Conservation (phyloP, 2,329 filamentous ascomycete species). For the Phoma sp. region DNA sequence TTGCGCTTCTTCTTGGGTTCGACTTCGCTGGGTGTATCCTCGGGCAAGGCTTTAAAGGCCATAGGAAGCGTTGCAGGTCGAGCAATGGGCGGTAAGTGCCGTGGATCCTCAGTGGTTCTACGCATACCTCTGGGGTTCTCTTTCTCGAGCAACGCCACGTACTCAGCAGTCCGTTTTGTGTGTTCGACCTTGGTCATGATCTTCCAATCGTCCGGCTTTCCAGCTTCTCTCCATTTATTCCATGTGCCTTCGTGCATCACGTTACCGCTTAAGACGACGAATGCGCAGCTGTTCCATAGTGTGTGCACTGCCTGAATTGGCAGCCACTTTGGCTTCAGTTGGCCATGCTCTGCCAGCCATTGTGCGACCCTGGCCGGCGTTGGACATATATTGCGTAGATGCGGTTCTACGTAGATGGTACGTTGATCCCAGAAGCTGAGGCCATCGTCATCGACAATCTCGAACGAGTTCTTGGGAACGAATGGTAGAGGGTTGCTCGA, state of each 20-base stretch:
- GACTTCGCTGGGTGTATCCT: neutral
- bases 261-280: slow-evolving; percentile 44
- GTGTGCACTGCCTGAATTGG: slow-evolving; percentile 45
- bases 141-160: slow-evolving; percentile 34
- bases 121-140: slow-evolving; percentile 32
- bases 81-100: slow-evolving; percentile 27
- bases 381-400: slow-evolving; percentile 39
- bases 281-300: slow-evolving; percentile 44
- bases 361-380: slow-evolving; percentile 41
- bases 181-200: slow-evolving; percentile 48
- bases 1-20: slow-evolving; percentile 34
- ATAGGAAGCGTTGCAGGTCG: slow-evolving; percentile 27
- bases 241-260: slow-evolving; percentile 41
- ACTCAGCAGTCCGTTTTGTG: slow-evolving; percentile 41
- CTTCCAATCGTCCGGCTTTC: slow-evolving; percentile 43
- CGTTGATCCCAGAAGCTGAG: slow-evolving; percentile 47
- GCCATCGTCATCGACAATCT: slow-evolving; percentile 36
- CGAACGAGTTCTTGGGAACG: slow-evolving; percentile 36
- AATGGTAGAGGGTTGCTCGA: slow-evolving; percentile 41
- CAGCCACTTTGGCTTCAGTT: slow-evolving; percentile 41
- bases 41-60: neutral
- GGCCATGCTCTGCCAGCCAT: slow-evolving; percentile 41
- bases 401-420: slow-evolving; percentile 49
- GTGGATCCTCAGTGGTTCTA: slow-evolving; percentile 7
- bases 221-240: slow-evolving; percentile 39